A percentile compares a stretch with the other conserved stretches of the same genome.
Conservation (phyloP, 192 early-diverging fungal genomes). For the Backusella liffmaniae region DNA sequence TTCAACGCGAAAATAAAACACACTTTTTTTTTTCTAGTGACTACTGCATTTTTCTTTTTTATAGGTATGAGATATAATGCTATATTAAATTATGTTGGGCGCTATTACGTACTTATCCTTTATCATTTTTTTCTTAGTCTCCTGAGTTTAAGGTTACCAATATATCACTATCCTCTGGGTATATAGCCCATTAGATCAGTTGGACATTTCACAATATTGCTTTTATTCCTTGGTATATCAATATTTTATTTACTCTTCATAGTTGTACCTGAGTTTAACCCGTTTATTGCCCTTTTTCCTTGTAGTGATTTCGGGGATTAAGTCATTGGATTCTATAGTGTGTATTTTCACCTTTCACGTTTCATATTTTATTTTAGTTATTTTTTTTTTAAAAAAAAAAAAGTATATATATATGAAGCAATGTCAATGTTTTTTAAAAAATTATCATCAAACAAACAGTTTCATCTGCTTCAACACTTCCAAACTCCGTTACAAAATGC, state of each 20-base stretch:
- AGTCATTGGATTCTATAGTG: not conserved
- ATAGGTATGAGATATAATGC: no score
- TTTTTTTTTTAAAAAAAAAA: not conserved
- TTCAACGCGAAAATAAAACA: no score
- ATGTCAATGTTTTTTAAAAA: not conserved
- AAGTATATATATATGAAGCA: not conserved
- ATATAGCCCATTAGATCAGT: not conserved
- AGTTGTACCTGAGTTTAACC: not conserved
- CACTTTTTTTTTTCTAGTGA: not conserved
- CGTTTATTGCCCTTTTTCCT: not conserved
- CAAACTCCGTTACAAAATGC: not conserved
- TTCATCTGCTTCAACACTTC: not conserved
- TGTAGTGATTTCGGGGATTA: not conserved
- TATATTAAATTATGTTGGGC: no score
- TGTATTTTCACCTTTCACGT: not conserved
- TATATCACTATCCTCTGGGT: not conserved
- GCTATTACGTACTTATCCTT: no score
- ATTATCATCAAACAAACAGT: not conserved
- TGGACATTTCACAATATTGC: not conserved
- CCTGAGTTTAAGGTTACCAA: not conserved
- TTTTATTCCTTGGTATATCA: not conserved
- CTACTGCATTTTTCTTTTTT: not conserved
- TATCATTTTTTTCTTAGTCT: not conserved
- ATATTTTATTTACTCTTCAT: not conserved
- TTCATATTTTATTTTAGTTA: not conserved